Percentiles rank a stretch among this genome's conserved stretches.
phyloP scores from a whole-genome alignment of 805 yeast species.

The Clavispora vitiphila region DNA sequence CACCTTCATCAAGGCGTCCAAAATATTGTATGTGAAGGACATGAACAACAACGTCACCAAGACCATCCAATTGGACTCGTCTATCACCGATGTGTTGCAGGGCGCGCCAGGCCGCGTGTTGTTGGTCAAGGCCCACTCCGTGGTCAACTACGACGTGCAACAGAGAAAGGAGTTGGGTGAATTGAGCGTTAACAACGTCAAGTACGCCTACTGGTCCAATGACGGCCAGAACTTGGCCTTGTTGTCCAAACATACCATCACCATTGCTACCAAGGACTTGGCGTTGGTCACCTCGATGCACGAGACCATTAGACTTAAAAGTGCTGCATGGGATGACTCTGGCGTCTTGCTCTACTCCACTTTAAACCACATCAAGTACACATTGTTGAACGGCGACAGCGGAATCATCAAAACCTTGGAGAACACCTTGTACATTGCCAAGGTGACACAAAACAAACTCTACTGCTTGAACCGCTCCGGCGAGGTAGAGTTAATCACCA shows the following conservation, averaged over 20 bases:
- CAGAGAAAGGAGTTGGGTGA: slow-evolving; percentile 77
- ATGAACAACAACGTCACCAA: slow-evolving; percentile 79
- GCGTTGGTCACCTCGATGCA: slow-evolving; percentile 80
- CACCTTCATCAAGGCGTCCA: slow-evolving; percentile 60
- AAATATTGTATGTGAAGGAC: slow-evolving; percentile 77
- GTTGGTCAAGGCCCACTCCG: slow-evolving; percentile 65
- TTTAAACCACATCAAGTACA: slow-evolving; percentile 90
- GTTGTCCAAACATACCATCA: slow-evolving; percentile 86
- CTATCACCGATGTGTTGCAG: slow-evolving; percentile 65
- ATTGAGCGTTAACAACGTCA: slow-evolving; percentile 68
- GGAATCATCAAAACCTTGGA: slow-evolving; percentile 93
- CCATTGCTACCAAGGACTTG: slow-evolving; percentile 76
- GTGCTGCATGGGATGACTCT: slow-evolving; percentile 96
- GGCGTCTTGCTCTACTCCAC: slow-evolving; percentile 92
- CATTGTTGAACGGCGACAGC: slow-evolving; percentile 86
- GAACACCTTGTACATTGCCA: slow-evolving; percentile 77
- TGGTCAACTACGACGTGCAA: slow-evolving; percentile 85
- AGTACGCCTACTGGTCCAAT: slow-evolving; percentile 83
- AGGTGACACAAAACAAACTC: slow-evolving; percentile 64
- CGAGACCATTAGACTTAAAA: slow-evolving; percentile 93
- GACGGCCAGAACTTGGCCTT: slow-evolving; percentile 87
- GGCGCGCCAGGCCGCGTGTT: slow-evolving; percentile 84
- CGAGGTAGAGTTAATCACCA: slow-evolving; percentile 66
- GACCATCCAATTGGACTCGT: slow-evolving; percentile 61
- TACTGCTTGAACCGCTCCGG: slow-evolving; percentile 84